phyloP scores from a whole-genome alignment of 441 rosid genomes.

The Adansonia grandidieri region DNA sequence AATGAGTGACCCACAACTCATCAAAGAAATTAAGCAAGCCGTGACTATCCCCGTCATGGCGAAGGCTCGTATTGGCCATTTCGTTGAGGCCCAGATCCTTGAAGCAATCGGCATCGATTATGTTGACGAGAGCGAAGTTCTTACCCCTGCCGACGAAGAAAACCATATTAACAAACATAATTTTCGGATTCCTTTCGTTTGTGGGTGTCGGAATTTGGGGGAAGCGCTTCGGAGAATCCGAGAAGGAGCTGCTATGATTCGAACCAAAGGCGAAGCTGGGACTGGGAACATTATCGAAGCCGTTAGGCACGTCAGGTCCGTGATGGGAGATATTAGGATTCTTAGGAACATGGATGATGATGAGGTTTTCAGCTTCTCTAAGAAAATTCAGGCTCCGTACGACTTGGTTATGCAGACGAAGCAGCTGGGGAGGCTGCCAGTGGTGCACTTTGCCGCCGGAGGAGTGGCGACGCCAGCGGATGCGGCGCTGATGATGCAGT shows the following conservation, averaged over 20 bases:
- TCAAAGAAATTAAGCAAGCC: slow-evolving; percentile 74
- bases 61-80: slow-evolving; percentile 92
- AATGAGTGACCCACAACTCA: slow-evolving; percentile 91
- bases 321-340: slow-evolving; percentile 80
- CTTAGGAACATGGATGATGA: slow-evolving; percentile 92
- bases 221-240: too few relatives aligned
- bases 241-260: slow-evolving; percentile 61
- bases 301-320: slow-evolving; percentile 88
- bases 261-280: slow-evolving; percentile 96
- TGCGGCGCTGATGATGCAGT: slow-evolving; percentile 97
- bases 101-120: slow-evolving; percentile 84
- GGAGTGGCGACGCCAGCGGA: slow-evolving; percentile 97
- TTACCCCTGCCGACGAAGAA: slow-evolving; percentile 79
- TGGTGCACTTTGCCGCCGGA: slow-evolving; percentile 94
- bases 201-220: too few relatives aligned
- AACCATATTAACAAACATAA: slow-evolving; percentile 50
- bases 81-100: slow-evolving; percentile 92
- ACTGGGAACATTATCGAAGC: slow-evolving; percentile 90
- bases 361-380: slow-evolving; percentile 84
- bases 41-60: slow-evolving; percentile 98
- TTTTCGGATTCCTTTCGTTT: too few relatives aligned
- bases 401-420: slow-evolving; percentile 96
- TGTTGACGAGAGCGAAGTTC: slow-evolving; percentile 86
- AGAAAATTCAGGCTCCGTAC: slow-evolving; percentile 81
- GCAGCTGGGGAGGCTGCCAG: slow-evolving; percentile 94